Evolutionary conservation across 2,329 filamentous ascomycete genomes (phyloP).

Genomic region (Simplicillium sp.): DNA sequence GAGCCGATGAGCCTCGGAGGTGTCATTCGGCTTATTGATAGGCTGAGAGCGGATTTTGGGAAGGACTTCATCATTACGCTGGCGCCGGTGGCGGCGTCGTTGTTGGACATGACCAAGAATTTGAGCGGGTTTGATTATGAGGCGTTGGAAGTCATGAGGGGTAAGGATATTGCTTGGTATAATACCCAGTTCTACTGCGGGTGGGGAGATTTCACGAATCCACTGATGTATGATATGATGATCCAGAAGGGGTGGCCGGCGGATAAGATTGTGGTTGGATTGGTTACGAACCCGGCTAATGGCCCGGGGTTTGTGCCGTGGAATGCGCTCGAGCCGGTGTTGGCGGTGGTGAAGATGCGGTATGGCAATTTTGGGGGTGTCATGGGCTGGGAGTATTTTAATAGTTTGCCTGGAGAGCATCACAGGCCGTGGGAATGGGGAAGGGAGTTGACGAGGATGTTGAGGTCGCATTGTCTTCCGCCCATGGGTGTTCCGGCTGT

Average conservation of each 20-base stretch:
- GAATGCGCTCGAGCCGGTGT: constrained; percentile 34
- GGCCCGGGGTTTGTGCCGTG: constrained; percentile 46
- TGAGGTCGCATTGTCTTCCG: constrained; percentile 20
- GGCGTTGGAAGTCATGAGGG: constrained; percentile 58
- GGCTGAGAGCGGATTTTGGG: constrained; percentile 61
- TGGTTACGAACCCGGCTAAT: constrained; percentile 71
- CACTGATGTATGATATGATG: constrained; percentile 39
- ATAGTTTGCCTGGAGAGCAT: constrained; percentile 57
- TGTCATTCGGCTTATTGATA: constrained; percentile 57
- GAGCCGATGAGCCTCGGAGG: constrained; percentile 62
- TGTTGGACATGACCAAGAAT: constrained; percentile 45
- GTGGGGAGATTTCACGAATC: constrained; percentile 53
- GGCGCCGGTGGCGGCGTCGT: constrained; percentile 70
- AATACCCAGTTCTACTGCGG: constrained; percentile 92
- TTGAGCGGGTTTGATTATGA: constrained; percentile 78
- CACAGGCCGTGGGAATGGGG: constrained; percentile 72
- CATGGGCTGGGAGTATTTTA: constrained; percentile 96
- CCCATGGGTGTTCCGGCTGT: constrained; percentile 1
- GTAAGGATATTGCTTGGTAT: constrained; percentile 68
- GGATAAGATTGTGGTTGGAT: constrained; percentile 65
- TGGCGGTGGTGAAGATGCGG: constrained; percentile 28
- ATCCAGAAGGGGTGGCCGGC: constrained; percentile 60
- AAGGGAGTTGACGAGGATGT: constrained; percentile 46
- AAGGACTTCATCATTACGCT: constrained; percentile 65
- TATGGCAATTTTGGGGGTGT: constrained; percentile 73